Evolutionary conservation across 768 basidiomycete species (phyloP).

Genomic region (Leucosporidium creatinivorum): DNA sequence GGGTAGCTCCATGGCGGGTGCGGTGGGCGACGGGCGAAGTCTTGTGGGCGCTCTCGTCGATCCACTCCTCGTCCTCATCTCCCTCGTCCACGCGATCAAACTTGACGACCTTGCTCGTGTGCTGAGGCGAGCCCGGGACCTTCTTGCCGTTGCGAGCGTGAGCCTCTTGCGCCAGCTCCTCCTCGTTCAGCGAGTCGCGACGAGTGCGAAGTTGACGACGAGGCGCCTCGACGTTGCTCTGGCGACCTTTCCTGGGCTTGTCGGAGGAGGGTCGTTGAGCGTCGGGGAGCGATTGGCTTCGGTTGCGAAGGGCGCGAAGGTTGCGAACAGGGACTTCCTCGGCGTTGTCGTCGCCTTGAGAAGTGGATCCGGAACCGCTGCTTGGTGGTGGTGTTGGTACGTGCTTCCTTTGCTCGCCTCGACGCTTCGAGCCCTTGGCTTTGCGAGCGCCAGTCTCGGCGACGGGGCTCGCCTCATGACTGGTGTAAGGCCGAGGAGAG

Average conservation of each 20-base stretch:
- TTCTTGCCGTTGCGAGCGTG: constrained; percentile 9
- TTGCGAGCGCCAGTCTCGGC: not conserved
- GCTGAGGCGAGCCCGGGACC: not conserved
- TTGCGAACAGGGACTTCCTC: not conserved
- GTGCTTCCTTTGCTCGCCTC: not conserved
- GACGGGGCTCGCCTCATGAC: constrained; percentile 16
- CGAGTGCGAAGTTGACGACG: too few relatives aligned
- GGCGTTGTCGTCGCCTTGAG: not conserved
- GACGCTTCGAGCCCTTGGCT: constrained; percentile 4
- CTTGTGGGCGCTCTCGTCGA: not conserved
- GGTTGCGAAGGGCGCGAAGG: constrained; percentile 15
- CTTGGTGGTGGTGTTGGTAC: not conserved
- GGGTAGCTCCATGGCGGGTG: constrained; percentile 1
- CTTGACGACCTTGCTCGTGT: not conserved
- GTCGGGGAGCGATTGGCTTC: too few relatives aligned
- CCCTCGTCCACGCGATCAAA: constrained; percentile 3
- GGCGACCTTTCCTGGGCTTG: too few relatives aligned
- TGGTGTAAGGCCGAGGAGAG: constrained; percentile 16
- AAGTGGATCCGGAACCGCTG: not conserved
- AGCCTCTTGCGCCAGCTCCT: too few relatives aligned
- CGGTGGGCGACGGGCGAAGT: constrained; percentile 24
- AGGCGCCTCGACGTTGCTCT: too few relatives aligned
- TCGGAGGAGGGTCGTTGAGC: too few relatives aligned
- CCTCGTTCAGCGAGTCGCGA: too few relatives aligned
- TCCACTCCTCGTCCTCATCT: not conserved